These are phyloP conservation scores for Aspergillus sergii DNA, from an alignment of 2,329 filamentous ascomycete genomes.

Conservation along the genomic window DNA sequence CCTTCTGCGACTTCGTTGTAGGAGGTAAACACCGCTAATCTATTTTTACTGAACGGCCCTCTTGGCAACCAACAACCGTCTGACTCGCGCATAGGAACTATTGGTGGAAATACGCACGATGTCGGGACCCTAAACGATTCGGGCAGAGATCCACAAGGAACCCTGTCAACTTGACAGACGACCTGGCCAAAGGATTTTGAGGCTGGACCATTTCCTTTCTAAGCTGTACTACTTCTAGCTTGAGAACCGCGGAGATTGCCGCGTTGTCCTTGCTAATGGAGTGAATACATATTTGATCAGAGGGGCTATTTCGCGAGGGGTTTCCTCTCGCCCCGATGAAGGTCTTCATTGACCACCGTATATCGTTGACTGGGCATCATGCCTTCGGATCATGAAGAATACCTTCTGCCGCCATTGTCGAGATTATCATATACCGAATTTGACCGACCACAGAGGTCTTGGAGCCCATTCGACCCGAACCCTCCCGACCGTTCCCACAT, in stretches of 20 bases:
- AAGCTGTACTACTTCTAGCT: background rate
- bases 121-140: background rate
- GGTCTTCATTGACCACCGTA: background rate
- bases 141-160: background rate
- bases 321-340: background rate
- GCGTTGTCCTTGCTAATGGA: background rate
- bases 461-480: constrained; percentile 6
- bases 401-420: constrained; percentile 6
- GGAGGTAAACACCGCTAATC: background rate
- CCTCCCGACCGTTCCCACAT: constrained; percentile 8
- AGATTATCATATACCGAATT: background rate
- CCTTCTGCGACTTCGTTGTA: background rate
- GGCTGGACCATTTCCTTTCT: background rate
- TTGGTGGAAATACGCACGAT: background rate
- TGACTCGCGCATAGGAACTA: background rate
- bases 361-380: background rate
- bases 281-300: background rate
- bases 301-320: no score
- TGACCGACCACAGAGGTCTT: background rate
- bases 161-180: background rate
- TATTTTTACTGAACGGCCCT: constrained; percentile 4
- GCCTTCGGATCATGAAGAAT: constrained; percentile 10
- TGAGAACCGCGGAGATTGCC: background rate
- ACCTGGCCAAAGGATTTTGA: background rate
- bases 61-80: background rate